Evolutionary conservation across 345 rosid genomes (phyloP).

Genomic region (Reutealis trisperma): DNA sequence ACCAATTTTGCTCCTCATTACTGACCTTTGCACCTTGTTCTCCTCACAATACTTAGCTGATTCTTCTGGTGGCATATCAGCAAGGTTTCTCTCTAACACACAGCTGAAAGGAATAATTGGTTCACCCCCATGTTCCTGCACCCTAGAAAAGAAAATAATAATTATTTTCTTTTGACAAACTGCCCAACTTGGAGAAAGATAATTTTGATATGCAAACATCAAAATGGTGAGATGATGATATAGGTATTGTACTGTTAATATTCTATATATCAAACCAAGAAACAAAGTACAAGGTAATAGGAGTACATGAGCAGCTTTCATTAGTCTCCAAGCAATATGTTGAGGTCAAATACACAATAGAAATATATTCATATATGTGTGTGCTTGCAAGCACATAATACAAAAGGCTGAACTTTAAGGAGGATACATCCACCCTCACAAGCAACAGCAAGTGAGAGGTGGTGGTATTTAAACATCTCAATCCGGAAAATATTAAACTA

Average conservation of each 20-base stretch:
- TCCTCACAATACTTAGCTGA: constrained; percentile 89
- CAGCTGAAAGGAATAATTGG: constrained; percentile 93
- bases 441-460: background rate
- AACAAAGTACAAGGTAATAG: background rate
- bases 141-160: constrained; percentile 51
- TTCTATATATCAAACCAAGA: background rate
- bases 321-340: background rate
- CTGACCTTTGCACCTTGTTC: constrained; percentile 93
- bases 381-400: background rate
- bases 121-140: constrained; percentile 96
- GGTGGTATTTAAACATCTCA: background rate
- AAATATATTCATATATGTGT: background rate
- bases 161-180: constrained; percentile 1
- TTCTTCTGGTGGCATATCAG: constrained; percentile 79
- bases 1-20: constrained; percentile 14
- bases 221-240: background rate
- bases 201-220: background rate
- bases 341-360: background rate
- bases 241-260: background rate
- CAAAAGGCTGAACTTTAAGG: background rate
- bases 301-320: background rate
- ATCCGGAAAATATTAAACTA: background rate
- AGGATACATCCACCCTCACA: background rate
- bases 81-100: constrained; percentile 69
- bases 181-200: background rate